Percentiles rank a stretch among this genome's conserved stretches.
phyloP scores from a whole-genome alignment of 148 eudicot species.

The Drosera capensis region DNA sequence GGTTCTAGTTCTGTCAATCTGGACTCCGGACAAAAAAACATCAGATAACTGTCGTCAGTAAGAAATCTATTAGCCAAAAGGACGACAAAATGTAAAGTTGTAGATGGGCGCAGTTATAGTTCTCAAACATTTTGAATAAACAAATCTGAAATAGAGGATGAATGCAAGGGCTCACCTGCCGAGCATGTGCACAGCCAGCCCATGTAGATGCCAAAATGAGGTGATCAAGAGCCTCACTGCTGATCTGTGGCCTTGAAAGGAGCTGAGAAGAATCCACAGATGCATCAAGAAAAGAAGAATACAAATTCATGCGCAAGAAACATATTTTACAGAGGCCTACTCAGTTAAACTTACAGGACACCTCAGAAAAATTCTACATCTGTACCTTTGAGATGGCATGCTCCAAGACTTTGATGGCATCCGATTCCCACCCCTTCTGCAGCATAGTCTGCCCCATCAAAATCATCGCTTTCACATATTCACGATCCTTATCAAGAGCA shows the following conservation, averaged over 20 bases:
- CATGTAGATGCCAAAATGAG: constrained; percentile 56
- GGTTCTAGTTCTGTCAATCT: too few relatives aligned
- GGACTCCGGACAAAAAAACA: too few relatives aligned
- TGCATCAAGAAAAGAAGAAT: neutral
- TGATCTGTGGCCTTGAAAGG: constrained; percentile 27
- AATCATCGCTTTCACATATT: constrained; percentile 49
- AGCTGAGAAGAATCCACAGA: constrained; percentile 18
- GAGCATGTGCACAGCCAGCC: constrained; percentile 46
- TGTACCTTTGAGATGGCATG: constrained; percentile 58
- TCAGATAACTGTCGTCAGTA: too few relatives aligned
- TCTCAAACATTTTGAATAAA: neutral
- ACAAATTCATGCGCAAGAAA: neutral
- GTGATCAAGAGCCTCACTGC: constrained; percentile 43
- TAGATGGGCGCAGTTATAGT: too few relatives aligned
- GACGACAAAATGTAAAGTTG: neutral
- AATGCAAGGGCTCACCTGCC: constrained; percentile 29
- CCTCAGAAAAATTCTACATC: too few relatives aligned
- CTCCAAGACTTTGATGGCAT: constrained; percentile 54
- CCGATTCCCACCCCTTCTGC: constrained; percentile 24
- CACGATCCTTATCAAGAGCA: constrained; percentile 78
- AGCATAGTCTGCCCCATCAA: constrained; percentile 50
- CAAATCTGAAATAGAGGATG: constrained; percentile 1
- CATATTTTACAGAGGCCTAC: neutral
- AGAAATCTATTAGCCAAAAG: too few relatives aligned
- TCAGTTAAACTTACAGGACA: too few relatives aligned